Conservation (phyloP, 306 rosid species). For the Betula pendula region DNA sequence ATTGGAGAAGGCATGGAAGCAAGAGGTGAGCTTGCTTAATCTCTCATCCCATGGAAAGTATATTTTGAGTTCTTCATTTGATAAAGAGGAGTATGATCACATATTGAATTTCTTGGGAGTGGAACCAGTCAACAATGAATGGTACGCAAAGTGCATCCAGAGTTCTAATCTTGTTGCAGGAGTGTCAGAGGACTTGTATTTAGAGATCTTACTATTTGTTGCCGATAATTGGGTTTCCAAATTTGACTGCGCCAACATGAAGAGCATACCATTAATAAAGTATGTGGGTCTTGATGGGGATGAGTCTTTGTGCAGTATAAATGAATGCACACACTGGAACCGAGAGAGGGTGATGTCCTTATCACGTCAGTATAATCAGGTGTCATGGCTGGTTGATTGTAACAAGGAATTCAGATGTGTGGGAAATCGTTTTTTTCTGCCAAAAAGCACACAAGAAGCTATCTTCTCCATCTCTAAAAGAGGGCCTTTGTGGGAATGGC, state of each 20-base stretch:
- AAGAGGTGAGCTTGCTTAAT: too few relatives aligned
- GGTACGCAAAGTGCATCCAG: conserved; percentile 76
- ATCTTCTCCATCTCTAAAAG: conserved; percentile 17
- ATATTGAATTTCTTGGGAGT: conserved; percentile 54
- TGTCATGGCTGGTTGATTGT: conserved; percentile 62
- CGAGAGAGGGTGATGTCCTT: conserved; percentile 27
- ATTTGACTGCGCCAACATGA: conserved; percentile 34
- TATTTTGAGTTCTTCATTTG: conserved; percentile 56
- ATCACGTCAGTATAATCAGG: conserved; percentile 19
- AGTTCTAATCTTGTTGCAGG: conserved; percentile 50
- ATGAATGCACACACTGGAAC: not conserved
- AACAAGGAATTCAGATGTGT: conserved; percentile 40
- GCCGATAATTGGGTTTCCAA: conserved; percentile 40
- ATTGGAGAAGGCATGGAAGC: too few relatives aligned
- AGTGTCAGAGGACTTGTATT: conserved; percentile 53
- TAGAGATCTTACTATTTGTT: conserved; percentile 40
- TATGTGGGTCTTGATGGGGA: conserved; percentile 42
- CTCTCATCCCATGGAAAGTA: conserved; percentile 37
- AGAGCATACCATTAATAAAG: conserved; percentile 43
- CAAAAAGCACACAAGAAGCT: conserved; percentile 50
- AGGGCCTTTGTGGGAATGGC: conserved; percentile 44
- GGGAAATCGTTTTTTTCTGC: conserved; percentile 44
- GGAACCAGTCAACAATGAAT: conserved; percentile 40
- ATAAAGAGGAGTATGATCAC: conserved; percentile 36
- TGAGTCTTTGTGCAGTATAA: conserved; percentile 39